phyloP scores from a whole-genome alignment of 192 early-diverging fungal genomes.

The Coemansia sp. region DNA sequence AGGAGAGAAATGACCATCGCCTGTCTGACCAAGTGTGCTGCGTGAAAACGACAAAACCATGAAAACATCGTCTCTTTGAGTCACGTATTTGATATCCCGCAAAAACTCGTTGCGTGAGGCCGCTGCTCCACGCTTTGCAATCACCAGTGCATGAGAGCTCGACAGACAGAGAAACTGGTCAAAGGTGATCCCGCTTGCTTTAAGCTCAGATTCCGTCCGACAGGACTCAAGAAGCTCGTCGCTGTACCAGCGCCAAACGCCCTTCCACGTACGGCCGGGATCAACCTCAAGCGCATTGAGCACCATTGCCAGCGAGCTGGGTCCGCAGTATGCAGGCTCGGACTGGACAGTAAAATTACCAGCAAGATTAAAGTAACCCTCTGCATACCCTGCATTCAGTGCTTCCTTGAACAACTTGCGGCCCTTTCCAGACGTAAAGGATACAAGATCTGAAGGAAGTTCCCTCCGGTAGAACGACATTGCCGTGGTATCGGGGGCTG shows the following conservation, averaged over 20 bases:
- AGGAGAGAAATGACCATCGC: slow-evolving; percentile 94
- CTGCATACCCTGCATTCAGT: slow-evolving; percentile 73
- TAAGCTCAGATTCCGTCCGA: slow-evolving; percentile 68
- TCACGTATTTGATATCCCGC: slow-evolving; percentile 68
- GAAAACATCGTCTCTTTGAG: slow-evolving; percentile 69
- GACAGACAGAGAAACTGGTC: slow-evolving; percentile 88
- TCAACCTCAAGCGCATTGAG: slow-evolving; percentile 92
- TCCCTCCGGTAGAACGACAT: slow-evolving; percentile 65
- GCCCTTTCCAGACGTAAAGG: slow-evolving; percentile 78
- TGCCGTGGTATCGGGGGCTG: background rate
- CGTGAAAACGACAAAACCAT: slow-evolving; percentile 90
- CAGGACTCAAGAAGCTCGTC: slow-evolving; percentile 78
- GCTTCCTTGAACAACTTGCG: slow-evolving; percentile 78
- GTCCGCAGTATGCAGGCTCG: slow-evolving; percentile 88
- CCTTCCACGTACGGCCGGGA: slow-evolving; percentile 86
- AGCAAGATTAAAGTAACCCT: slow-evolving; percentile 83
- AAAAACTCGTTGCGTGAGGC: slow-evolving; percentile 76
- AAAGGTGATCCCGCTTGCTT: slow-evolving; percentile 84
- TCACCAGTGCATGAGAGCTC: slow-evolving; percentile 80
- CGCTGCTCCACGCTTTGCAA: slow-evolving; percentile 68
- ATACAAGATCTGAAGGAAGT: slow-evolving; percentile 66
- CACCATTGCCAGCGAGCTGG: slow-evolving; percentile 89
- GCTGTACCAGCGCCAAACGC: slow-evolving; percentile 88
- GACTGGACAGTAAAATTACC: slow-evolving; percentile 91
- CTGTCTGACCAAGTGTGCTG: slow-evolving; percentile 76